These are phyloP conservation scores for Marchantia paleacea DNA, from an alignment of 225 moss, liverwort and hornwort genomes.

Conservation along the genomic window DNA sequence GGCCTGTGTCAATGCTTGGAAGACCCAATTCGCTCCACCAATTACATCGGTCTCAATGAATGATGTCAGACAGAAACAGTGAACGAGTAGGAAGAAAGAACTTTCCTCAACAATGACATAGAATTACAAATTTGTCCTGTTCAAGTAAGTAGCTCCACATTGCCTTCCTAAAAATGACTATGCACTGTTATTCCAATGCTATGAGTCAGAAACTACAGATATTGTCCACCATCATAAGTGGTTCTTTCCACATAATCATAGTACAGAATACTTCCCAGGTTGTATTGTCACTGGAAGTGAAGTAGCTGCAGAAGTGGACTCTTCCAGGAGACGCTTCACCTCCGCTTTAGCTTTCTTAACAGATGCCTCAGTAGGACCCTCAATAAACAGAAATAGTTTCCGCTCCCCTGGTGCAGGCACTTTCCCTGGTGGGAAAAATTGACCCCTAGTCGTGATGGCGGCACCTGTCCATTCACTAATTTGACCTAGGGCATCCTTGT, in stretches of 20 bases:
- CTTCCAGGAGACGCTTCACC: conserved; percentile 97
- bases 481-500: conserved; percentile 96
- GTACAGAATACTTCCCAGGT: conserved; percentile 99
- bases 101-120: conserved; percentile 18
- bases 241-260: conserved; percentile 52
- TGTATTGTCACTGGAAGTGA: conserved; percentile 94
- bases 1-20: conserved; percentile 57
- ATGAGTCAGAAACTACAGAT: conserved; percentile 33
- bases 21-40: conserved; percentile 46
- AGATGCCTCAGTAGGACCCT: conserved; percentile 96
- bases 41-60: conserved; percentile 34
- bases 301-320: conserved; percentile 92
- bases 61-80: conserved; percentile 33
- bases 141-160: conserved; percentile 25
- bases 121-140: conserved; percentile 24
- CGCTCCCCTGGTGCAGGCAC: conserved; percentile 94
- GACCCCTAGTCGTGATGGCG: conserved; percentile 94
- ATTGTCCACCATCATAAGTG: conserved; percentile 29
- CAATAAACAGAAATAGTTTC: conserved; percentile 94
- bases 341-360: conserved; percentile 99
- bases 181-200: conserved; percentile 33
- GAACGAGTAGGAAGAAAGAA: conserved; percentile 26
- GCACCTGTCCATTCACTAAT: conserved; percentile 99
- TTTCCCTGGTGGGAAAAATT: conserved; percentile 90
- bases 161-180: conserved; percentile 30